phyloP scores from a whole-genome alignment of 345 rosid species.

The Gossypium thurberi region DNA sequence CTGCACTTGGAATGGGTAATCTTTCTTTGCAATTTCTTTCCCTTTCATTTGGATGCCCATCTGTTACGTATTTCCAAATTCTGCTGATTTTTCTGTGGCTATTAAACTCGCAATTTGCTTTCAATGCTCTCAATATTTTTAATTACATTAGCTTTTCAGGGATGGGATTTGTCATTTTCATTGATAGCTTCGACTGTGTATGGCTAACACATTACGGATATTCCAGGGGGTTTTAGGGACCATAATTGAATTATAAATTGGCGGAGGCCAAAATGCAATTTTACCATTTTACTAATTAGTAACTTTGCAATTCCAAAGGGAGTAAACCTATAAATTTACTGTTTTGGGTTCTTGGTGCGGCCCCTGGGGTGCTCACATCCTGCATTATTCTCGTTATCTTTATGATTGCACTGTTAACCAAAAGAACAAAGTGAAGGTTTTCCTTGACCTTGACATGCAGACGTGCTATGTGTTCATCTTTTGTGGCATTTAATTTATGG shows the following conservation, averaged over 20 bases:
- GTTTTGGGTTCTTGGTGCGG: too few species aligned
- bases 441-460: too few species aligned
- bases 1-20: conserved; percentile 75
- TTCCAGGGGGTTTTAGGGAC: too few species aligned
- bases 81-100: background rate
- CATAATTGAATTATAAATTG: too few species aligned
- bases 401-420: background rate
- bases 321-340: too few species aligned
- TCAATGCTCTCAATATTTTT: background rate
- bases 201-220: background rate
- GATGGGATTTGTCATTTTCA: too few species aligned
- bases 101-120: background rate
- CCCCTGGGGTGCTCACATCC: too few species aligned
- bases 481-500: too few species aligned
- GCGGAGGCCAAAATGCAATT: too few species aligned
- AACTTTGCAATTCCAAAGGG: too few species aligned
- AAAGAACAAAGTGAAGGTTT: background rate
- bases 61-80: background rate
- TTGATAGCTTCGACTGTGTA: background rate
- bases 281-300: too few species aligned
- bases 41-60: background rate
- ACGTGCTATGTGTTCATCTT: background rate
- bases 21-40: background rate
- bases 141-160: background rate
- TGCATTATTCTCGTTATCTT: background rate